These are phyloP conservation scores for Chrysosphaeria jannelii DNA, from an alignment of 2,329 filamentous ascomycete genomes.

Conservation along the genomic window DNA sequence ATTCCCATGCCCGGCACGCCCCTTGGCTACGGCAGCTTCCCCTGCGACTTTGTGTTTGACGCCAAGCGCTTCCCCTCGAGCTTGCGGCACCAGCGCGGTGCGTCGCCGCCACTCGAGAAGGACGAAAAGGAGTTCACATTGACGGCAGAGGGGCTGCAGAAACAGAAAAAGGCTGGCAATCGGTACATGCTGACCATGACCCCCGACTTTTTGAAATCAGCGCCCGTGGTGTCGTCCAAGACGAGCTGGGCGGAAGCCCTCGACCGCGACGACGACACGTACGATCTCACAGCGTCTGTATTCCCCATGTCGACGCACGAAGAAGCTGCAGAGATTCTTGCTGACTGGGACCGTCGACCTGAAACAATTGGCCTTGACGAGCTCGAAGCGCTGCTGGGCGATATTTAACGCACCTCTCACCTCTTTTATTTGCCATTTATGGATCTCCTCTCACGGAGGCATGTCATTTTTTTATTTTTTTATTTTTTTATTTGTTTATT, in stretches of 20 bases:
- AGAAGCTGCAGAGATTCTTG: slow-evolving; percentile 6
- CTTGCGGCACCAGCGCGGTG: slow-evolving; percentile 25
- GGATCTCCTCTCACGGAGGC: background rate
- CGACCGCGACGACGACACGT: slow-evolving; percentile 17
- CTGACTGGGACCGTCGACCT: slow-evolving; percentile 40
- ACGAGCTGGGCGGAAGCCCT: slow-evolving; percentile 12
- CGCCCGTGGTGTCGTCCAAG: slow-evolving; percentile 6
- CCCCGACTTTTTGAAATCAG: too few relatives aligned
- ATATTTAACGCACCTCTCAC: slow-evolving; percentile 19
- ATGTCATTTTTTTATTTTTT: background rate
- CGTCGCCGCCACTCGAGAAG: slow-evolving; percentile 67
- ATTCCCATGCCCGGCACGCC: slow-evolving; percentile 26
- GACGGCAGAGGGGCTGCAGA: slow-evolving; percentile 61
- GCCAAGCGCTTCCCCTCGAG: background rate
- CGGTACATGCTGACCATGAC: slow-evolving; percentile 7
- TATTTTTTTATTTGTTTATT: background rate
- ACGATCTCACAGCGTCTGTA: slow-evolving; percentile 9
- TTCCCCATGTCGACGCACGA: background rate
- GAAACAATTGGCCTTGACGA: slow-evolving; percentile 84
- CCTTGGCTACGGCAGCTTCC: slow-evolving; percentile 27
- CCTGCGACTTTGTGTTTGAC: slow-evolving; percentile 24
- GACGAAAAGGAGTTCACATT: slow-evolving; percentile 94
- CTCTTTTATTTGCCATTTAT: too few relatives aligned
- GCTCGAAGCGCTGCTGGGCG: slow-evolving; percentile 61
- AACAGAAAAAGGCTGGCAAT: slow-evolving; percentile 24